A percentile compares a stretch with the other conserved stretches of the same genome.
Evolutionary conservation across 805 yeast genomes (phyloP).

Genomic region (Candida maltosa): DNA sequence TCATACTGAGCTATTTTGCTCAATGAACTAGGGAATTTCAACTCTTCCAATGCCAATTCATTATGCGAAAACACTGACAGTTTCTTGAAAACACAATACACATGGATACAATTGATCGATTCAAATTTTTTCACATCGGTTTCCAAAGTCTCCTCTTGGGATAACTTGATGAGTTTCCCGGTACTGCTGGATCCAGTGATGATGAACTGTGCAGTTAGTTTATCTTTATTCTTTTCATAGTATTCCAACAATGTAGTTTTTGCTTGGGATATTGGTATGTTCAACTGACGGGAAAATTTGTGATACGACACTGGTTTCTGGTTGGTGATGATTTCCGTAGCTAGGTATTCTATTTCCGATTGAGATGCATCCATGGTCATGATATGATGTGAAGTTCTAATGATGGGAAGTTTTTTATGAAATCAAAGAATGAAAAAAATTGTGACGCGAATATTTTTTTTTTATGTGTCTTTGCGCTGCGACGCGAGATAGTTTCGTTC

Average conservation of each 20-base stretch:
- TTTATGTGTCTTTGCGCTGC: too few species aligned
- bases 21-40: slow-evolving; percentile 10
- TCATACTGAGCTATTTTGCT: slow-evolving; percentile 15
- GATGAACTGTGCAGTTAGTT: slow-evolving; percentile 38
- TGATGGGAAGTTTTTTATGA: background rate
- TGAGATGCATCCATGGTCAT: slow-evolving; percentile 33
- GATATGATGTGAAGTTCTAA: background rate
- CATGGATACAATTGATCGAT: slow-evolving; percentile 29
- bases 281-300: slow-evolving; percentile 36
- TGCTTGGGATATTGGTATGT: slow-evolving; percentile 35
- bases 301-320: slow-evolving; percentile 37
- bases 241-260: slow-evolving; percentile 37
- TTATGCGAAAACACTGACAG: slow-evolving; percentile 6
- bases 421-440: background rate
- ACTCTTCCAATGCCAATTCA: slow-evolving; percentile 18
- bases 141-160: slow-evolving; percentile 17
- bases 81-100: slow-evolving; percentile 31
- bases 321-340: slow-evolving; percentile 21
- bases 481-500: too few species aligned
- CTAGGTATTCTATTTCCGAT: slow-evolving; percentile 27
- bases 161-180: slow-evolving; percentile 17
- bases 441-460: too few species aligned
- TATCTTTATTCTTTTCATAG: slow-evolving; percentile 30
- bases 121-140: slow-evolving; percentile 22
- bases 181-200: slow-evolving; percentile 32